Conservation (phyloP, 768 basidiomycete species). For the Trametopsis cervina region DNA sequence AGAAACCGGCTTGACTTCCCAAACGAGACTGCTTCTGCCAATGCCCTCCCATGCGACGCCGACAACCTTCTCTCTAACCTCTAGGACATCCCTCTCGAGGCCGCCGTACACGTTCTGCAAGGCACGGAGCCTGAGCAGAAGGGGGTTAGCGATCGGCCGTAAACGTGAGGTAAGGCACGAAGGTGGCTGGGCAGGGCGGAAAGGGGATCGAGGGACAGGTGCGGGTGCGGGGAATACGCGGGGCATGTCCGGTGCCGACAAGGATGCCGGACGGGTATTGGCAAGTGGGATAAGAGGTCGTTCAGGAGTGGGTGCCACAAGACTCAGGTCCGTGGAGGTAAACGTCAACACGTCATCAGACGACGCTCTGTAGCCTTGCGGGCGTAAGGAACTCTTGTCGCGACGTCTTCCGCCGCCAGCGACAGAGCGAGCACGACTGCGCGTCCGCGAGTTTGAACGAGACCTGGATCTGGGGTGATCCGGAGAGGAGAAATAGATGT, state of each 20-base stretch:
- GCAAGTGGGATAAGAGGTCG: constrained; percentile 5
- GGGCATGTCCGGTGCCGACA: constrained; percentile 22
- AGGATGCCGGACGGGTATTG: constrained; percentile 1
- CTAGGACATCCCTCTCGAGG: constrained; percentile 29
- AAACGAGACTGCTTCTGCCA: constrained; percentile 44
- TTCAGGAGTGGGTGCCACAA: background rate
- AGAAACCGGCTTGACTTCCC: constrained; percentile 25
- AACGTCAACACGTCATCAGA: constrained; percentile 37
- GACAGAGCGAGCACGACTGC: constrained; percentile 13
- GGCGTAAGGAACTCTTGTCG: constrained; percentile 20
- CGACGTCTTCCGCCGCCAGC: constrained; percentile 7
- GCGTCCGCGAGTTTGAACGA: constrained; percentile 13
- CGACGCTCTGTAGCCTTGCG: constrained; percentile 38
- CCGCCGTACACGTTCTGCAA: constrained; percentile 43
- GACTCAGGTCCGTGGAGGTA: constrained; percentile 14
- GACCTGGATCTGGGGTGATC: constrained; percentile 10
- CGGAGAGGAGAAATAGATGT: constrained; percentile 14
- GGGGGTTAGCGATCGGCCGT: constrained; percentile 55
- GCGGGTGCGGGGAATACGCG: constrained; percentile 28
- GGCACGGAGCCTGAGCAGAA: constrained; percentile 52
- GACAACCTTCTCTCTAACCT: constrained; percentile 40
- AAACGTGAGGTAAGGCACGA: constrained; percentile 35
- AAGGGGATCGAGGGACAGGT: constrained; percentile 34
- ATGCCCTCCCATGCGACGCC: constrained; percentile 56
- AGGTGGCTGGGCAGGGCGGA: constrained; percentile 28